phyloP scores from a whole-genome alignment of 2,329 filamentous ascomycete genomes.

The Penicillium capsulatum region DNA sequence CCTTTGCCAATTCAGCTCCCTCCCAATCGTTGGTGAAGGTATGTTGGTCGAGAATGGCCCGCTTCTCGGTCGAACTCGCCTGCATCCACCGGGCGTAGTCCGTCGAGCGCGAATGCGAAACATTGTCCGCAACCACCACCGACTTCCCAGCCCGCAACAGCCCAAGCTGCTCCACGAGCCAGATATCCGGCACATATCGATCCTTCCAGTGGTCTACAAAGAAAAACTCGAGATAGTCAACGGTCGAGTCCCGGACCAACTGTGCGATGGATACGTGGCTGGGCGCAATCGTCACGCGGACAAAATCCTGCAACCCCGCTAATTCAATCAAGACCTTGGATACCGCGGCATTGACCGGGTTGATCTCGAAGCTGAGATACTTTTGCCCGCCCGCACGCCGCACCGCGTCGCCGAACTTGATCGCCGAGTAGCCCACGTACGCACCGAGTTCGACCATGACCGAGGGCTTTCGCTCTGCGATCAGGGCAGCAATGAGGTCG shows the following conservation, averaged over 20 bases:
- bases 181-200: conserved; percentile 67
- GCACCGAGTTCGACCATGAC: conserved; percentile 75
- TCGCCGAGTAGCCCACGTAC: conserved; percentile 76
- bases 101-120: no score
- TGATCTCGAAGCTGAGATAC: conserved; percentile 70
- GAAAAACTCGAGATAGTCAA: conserved; percentile 64
- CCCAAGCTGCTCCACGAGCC: no score
- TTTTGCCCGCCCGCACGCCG: conserved; percentile 58
- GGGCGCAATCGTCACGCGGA: conserved; percentile 66
- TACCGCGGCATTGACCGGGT: conserved; percentile 68
- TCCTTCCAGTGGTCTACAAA: conserved; percentile 82
- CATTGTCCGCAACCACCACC: no score
- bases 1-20: no score
- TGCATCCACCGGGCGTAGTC: no score
- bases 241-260: conserved; percentile 51
- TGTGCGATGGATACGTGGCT: conserved; percentile 62
- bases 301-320: conserved; percentile 66
- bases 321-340: conserved; percentile 66
- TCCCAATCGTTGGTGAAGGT: no score
- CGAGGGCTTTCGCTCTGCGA: conserved; percentile 61
- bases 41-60: no score
- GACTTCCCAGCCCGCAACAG: no score
- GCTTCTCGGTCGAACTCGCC: no score
- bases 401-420: conserved; percentile 67
- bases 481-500: conserved; percentile 64